Base-by-base conservation (phyloP, 495 filamentous ascomycete genomes). In the Xylaria sp. region DNA sequence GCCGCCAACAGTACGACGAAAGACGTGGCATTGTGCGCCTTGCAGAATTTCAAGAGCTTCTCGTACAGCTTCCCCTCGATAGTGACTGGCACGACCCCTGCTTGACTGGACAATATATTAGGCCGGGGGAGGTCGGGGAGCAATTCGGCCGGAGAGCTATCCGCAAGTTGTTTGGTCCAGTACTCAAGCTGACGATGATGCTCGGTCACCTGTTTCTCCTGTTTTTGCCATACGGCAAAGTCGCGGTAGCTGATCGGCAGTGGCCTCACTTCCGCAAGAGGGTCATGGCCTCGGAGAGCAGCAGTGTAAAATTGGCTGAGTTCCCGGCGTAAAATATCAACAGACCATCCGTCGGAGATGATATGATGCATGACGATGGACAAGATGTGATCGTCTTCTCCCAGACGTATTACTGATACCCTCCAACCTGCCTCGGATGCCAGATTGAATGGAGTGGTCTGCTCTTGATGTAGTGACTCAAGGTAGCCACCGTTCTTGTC, bases 331-430 rank as follows among this genome's bases (percentile, higher is more conserved):
- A 72, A 37, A 19, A 72, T 66, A 40, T 68, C 61, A 58, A 67
- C 29, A 61, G 70, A 72, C 70, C 70, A 72, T 8, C 70, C 70
- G 59, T 72, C 70, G 19, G 70, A 72, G 48, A 72, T 67, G 48
- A 72, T 72, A 26, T 72, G 70, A 62, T 72, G 70, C 62, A 72
- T 72, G 37, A 72, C 63, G 53, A 72, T 72, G 8, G 70, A 72
- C 8, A 72, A 29, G 31, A 72, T 66, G 53, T 72, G 63, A 41
- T 71, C 70, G 52, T 72, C 48, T 55, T 50, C 52, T 57, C 53
- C 62, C 7, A 72, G 70, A 37, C 52, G 70, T 53, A 67, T 41
- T 53, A 72, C 12, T 19, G 50, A 59, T 58, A 66, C 63, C 53
- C 63, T 72, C 70, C 70, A 72, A 5, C 70, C 70, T 31, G 63